phyloP scores from a whole-genome alignment of 2,329 filamentous ascomycete species.

The Pestalotiopsis sp. region DNA sequence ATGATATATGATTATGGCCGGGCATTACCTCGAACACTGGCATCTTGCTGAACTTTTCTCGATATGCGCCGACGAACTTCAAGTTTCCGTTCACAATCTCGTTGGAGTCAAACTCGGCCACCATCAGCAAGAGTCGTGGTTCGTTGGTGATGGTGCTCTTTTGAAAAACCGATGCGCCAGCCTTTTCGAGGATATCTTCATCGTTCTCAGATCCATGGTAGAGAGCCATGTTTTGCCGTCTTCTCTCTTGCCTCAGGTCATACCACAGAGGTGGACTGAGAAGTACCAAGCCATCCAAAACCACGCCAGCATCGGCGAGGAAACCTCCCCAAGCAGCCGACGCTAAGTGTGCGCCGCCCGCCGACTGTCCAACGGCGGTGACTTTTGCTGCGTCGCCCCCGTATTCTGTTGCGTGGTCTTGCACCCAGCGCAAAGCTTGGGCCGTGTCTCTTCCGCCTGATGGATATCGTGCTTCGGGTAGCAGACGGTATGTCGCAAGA shows the following conservation, averaged over 20 bases:
- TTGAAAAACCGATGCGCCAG: not conserved
- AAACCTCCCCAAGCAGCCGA: not conserved
- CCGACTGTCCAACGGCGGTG: constrained; percentile 1
- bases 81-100: constrained; percentile 4
- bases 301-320: constrained; percentile 1
- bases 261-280: constrained; percentile 7
- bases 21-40: constrained; percentile 5
- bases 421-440: constrained; percentile 1
- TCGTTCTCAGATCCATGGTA: not conserved
- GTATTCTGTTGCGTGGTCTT: not conserved
- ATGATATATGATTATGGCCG: constrained; percentile 7
- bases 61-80: not conserved
- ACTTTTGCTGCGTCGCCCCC: not conserved
- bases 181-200: constrained; percentile 1
- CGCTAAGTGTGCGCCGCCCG: not conserved
- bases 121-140: constrained; percentile 3
- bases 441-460: not conserved
- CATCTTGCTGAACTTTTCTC: constrained; percentile 1
- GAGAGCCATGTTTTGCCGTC: constrained; percentile 2
- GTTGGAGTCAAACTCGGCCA: constrained; percentile 4
- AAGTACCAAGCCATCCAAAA: not conserved
- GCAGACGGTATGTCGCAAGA: not conserved
- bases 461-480: constrained; percentile 1
- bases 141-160: not conserved
- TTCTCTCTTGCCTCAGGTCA: not conserved